phyloP scores from a whole-genome alignment of 441 rosid species.

The Pelargonium citronellum region DNA sequence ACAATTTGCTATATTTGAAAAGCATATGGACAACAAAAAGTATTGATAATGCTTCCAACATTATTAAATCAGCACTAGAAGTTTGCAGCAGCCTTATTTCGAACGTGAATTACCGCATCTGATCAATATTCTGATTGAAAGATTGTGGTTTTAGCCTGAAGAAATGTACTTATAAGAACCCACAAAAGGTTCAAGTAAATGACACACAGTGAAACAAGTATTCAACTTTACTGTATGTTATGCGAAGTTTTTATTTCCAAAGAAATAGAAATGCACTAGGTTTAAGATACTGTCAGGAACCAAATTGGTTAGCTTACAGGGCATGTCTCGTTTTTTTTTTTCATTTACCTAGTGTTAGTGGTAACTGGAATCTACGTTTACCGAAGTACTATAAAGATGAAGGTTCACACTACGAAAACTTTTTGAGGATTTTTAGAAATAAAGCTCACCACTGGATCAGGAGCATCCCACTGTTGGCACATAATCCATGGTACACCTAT shows the following conservation, averaged over 20 bases:
- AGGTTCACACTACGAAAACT: not conserved
- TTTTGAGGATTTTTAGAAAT: not conserved
- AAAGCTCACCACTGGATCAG: conserved; percentile 60
- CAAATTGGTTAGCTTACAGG: no score
- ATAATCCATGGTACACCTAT: conserved; percentile 93
- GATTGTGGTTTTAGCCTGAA: conserved; percentile 1
- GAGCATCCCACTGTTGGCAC: conserved; percentile 91
- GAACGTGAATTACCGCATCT: no score
- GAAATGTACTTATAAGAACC: not conserved
- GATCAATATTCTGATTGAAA: not conserved
- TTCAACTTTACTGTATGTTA: no score
- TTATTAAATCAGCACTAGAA: no score
- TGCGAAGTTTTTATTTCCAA: no score
- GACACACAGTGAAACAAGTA: no score
- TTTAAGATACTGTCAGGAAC: no score
- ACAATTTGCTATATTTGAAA: no score
- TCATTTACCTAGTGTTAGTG: not conserved
- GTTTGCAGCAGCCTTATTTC: no score
- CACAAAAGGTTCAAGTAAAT: not conserved
- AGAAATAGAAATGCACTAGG: no score
- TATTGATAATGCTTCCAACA: no score
- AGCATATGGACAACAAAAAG: no score
- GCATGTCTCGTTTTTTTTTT: not conserved
- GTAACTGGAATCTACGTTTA: not conserved
- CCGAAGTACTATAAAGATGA: not conserved